Evolutionary conservation across 2,329 filamentous ascomycete species (phyloP).

Genomic region (Aureobasidium musti): DNA sequence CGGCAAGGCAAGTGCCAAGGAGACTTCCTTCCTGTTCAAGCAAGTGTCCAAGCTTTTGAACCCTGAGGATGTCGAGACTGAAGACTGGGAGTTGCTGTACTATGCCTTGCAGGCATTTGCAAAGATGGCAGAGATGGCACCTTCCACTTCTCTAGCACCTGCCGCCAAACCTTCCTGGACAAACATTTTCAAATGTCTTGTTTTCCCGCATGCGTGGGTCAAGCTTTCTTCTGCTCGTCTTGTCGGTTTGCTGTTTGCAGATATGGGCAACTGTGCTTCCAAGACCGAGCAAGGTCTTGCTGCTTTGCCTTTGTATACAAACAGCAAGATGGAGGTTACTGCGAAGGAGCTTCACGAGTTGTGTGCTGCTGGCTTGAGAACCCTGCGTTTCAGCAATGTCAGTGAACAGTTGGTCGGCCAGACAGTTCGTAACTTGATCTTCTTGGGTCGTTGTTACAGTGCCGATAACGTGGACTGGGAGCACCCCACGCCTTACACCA

Average conservation of each 20-base stretch:
- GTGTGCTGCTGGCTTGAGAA: constrained; percentile 58
- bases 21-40: constrained; percentile 61
- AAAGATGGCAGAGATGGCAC: constrained; percentile 67
- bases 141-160: constrained; percentile 62
- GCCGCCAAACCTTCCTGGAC: constrained; percentile 69
- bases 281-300: constrained; percentile 51
- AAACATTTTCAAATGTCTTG: constrained; percentile 65
- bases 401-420: constrained; percentile 75
- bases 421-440: constrained; percentile 77
- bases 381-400: constrained; percentile 58
- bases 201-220: constrained; percentile 67
- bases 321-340: constrained; percentile 68
- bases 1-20: constrained; percentile 63
- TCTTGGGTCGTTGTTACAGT: constrained; percentile 68
- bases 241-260: constrained; percentile 73
- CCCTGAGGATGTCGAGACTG: constrained; percentile 51
- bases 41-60: constrained; percentile 55
- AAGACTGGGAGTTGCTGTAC: constrained; percentile 73
- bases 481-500: constrained; percentile 47
- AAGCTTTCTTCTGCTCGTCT: constrained; percentile 76
- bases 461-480: constrained; percentile 57
- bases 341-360: constrained; percentile 64
- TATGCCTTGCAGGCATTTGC: constrained; percentile 69
- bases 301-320: constrained; percentile 65
- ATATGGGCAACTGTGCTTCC: constrained; percentile 68